Evolutionary conservation across 176 grass and related monocot genomes (phyloP), one percentile per base, ranked within the genome.

Genomic region (Aegilops sharonensis): DNA sequence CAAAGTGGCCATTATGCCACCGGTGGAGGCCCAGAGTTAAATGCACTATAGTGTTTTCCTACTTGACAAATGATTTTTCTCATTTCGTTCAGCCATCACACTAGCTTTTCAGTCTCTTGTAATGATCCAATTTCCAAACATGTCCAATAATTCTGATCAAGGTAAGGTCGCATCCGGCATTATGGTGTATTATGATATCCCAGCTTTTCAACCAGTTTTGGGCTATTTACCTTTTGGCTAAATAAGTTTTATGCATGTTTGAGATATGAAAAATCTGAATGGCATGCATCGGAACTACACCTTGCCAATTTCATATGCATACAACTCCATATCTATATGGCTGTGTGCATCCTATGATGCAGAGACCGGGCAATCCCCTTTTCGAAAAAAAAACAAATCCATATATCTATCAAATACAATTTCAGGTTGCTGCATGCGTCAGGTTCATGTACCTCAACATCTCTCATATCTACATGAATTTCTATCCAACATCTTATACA

Each of bases 91-190:
- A 15, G 15, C 9, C 78, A 66, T 24, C 24, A 80, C 24, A 31
- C 5, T 47, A 80, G 43, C 5, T 12, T 67, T 81, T 81, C 79
- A 81, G 29, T 81, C 21, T 48, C 17, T 81, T 25, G 25, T 67
- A 68, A 47, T 35, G 17, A 11, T 67, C 9, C 40, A 65, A 24
- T 80, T 80, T 45, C 42, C 39, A 21, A 66, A 17, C 43, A 66
- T 81, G 25, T 21, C 25, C 39, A 81, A 47, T 24, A 65, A 66
- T 47, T 80, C 2, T 31, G 40, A 67, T 15, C 30, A 66, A 47
- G 12, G 27, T 75, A 75, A 74, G n/a, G 71, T 13, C 47, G 13
- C 9, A 15, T 75, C 40, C 8, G 40, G 23, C 23, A 47, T 74
- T 29, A 48, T 1, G n/a, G n/a, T 73, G 35, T 20, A 71, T 71